These are phyloP conservation scores for Neostapfia colusana DNA, from an alignment of 176 grass and related monocot genomes.

Conservation along the genomic window DNA sequence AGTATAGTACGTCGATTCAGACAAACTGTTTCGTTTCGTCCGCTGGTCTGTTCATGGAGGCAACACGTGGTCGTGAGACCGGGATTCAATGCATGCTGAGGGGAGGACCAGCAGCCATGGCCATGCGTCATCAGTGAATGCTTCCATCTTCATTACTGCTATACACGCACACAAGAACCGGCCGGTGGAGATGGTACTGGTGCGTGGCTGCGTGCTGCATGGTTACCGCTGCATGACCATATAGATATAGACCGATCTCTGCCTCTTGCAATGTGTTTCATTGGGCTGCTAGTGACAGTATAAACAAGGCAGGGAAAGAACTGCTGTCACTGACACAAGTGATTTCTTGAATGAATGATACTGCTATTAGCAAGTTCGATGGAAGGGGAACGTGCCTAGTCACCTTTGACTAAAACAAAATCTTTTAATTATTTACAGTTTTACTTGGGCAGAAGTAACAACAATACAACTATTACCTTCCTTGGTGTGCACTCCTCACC, in stretches of 20 bases:
- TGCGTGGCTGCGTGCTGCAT: not conserved
- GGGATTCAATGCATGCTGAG: conserved; percentile 36
- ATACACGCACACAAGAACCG: conserved; percentile 27
- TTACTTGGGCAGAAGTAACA: not conserved
- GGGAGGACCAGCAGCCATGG: conserved; percentile 16
- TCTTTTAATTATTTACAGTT: not conserved
- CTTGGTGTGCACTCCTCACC: conserved; percentile 30
- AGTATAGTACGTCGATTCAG: conserved; percentile 20
- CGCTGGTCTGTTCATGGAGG: conserved; percentile 25
- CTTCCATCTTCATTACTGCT: conserved; percentile 1
- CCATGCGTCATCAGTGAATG: conserved; percentile 34
- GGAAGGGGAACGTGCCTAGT: not conserved
- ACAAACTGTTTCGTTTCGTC: conserved; percentile 57
- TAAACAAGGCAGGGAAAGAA: no score
- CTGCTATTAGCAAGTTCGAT: no score
- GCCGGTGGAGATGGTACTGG: not conserved
- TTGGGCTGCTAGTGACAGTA: no score
- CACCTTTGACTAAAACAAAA: not conserved
- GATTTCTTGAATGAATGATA: no score
- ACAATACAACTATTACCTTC: conserved; percentile 18
- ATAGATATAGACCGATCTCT: not conserved
- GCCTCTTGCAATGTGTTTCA: not conserved
- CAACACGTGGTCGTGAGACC: conserved; percentile 49
- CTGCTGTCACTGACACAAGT: no score
- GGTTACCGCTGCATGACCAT: not conserved